A percentile compares a stretch with the other conserved stretches of the same genome.
Conservation (phyloP, 768 basidiomycete genomes). For the Hydnomerulius pinastri region DNA sequence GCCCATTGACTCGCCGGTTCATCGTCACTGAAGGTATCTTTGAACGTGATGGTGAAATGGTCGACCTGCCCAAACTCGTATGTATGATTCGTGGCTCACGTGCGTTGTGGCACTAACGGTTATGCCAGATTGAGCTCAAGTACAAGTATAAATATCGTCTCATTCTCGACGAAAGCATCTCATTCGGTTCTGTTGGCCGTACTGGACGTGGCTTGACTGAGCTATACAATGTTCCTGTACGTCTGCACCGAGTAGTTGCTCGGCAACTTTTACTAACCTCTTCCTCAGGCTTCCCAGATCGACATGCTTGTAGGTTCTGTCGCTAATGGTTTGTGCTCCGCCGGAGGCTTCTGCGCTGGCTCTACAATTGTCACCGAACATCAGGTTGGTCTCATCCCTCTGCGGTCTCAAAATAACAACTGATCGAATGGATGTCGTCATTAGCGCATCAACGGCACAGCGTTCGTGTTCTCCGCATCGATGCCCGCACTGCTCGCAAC, state of each 20-base stretch:
- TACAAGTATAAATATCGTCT: slow-evolving; percentile 94
- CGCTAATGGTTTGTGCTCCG: slow-evolving; percentile 78
- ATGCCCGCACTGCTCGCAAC: slow-evolving; percentile 90
- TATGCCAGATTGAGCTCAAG: slow-evolving; percentile 88
- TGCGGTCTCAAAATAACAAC: background rate
- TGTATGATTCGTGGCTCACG: slow-evolving; percentile 26
- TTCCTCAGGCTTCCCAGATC: slow-evolving; percentile 74
- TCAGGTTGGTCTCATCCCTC: slow-evolving; percentile 52
- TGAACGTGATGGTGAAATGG: slow-evolving; percentile 90
- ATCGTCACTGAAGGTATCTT: slow-evolving; percentile 98
- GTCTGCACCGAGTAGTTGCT: slow-evolving; percentile 24
- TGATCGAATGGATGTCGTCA: background rate
- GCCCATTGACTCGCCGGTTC: slow-evolving; percentile 85
- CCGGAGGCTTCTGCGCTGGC: slow-evolving; percentile 96
- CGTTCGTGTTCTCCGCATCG: slow-evolving; percentile 95
- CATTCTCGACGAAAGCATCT: slow-evolving; percentile 91
- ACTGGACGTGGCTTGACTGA: slow-evolving; percentile 96
- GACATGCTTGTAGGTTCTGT: slow-evolving; percentile 95
- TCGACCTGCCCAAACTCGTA: slow-evolving; percentile 90
- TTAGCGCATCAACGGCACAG: slow-evolving; percentile 92
- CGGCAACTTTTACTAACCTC: background rate
- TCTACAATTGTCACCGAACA: slow-evolving; percentile 81
- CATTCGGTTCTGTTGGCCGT: slow-evolving; percentile 89
- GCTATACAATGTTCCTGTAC: slow-evolving; percentile 87
- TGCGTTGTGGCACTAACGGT: background rate